Percentiles rank a stretch among this genome's conserved stretches.
phyloP scores from a whole-genome alignment of 2,329 filamentous ascomycete species.

The Atkinsonella texensis region DNA sequence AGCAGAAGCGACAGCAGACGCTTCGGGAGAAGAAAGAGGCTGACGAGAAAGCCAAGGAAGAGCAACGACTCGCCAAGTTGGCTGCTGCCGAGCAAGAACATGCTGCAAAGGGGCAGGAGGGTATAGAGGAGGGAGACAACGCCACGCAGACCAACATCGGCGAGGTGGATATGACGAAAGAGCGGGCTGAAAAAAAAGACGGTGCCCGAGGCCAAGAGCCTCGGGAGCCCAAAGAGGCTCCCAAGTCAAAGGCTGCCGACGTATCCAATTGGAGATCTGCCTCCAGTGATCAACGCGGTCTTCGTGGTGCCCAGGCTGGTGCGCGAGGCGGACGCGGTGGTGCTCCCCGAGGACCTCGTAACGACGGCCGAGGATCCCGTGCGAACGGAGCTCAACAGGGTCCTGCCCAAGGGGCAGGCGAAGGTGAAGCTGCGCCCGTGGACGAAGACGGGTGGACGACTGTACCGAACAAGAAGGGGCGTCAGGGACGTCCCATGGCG shows the following conservation, averaged over 20 bases:
- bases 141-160: slow-evolving; percentile 21
- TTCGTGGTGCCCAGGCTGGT: slow-evolving; percentile 30
- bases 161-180: slow-evolving; percentile 6
- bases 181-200: slow-evolving; percentile 32
- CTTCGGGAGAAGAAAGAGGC: slow-evolving; percentile 75
- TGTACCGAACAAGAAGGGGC: slow-evolving; percentile 28
- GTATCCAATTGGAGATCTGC: slow-evolving; percentile 49
- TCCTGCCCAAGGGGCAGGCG: slow-evolving; percentile 20
- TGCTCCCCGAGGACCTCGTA: slow-evolving; percentile 29
- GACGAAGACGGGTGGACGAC: slow-evolving; percentile 56
- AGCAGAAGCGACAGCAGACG: slow-evolving; percentile 68
- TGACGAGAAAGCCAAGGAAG: slow-evolving; percentile 75
- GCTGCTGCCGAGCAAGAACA: slow-evolving; percentile 38
- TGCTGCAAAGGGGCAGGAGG: slow-evolving; percentile 20
- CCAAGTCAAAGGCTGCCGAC: slow-evolving; percentile 44
- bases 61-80: slow-evolving; percentile 49
- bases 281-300: slow-evolving; percentile 34
- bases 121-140: slow-evolving; percentile 23
- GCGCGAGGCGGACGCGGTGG: slow-evolving; percentile 23
- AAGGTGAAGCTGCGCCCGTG: slow-evolving; percentile 20
- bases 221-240: slow-evolving; percentile 30
- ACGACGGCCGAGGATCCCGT: slow-evolving; percentile 31
- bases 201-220: slow-evolving; percentile 27
- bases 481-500: slow-evolving; percentile 20
- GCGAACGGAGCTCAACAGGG: slow-evolving; percentile 34